Conservation (phyloP, 257 asterid genomes). For the Gentiana dahurica region DNA sequence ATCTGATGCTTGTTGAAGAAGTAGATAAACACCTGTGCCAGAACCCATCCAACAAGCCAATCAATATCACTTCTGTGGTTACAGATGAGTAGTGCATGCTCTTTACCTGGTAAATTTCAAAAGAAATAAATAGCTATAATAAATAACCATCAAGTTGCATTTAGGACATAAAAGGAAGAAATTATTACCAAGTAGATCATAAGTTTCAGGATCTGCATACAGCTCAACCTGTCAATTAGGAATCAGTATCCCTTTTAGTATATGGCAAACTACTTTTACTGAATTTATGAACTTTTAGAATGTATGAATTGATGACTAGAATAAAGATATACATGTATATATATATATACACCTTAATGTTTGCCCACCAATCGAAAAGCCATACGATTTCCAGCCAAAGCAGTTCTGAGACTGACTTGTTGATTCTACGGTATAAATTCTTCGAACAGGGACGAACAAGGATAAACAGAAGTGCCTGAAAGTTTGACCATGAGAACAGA, state of each 20-base stretch:
- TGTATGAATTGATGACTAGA: too few relatives aligned
- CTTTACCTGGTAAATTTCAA: conserved; percentile 46
- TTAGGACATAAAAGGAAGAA: background rate
- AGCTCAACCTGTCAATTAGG: conserved; percentile 48
- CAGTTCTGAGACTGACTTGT: conserved; percentile 50
- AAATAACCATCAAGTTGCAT: too few relatives aligned
- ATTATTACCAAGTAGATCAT: conserved; percentile 51
- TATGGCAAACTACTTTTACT: too few relatives aligned
- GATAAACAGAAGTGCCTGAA: conserved; percentile 51
- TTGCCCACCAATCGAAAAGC: conserved; percentile 97
- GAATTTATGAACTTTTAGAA: too few relatives aligned
- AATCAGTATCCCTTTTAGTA: background rate
- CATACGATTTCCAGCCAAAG: conserved; percentile 73
- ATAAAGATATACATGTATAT: background rate
- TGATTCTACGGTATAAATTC: conserved; percentile 51
- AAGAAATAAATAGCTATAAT: too few relatives aligned
- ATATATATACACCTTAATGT: conserved; percentile 48
- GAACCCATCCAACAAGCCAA: conserved; percentile 83
- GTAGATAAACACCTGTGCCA: conserved; percentile 55
- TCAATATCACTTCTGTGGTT: conserved; percentile 76
- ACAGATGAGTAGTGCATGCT: conserved; percentile 63
- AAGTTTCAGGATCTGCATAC: conserved; percentile 48
- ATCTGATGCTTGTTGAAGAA: conserved; percentile 3
- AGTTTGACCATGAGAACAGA: conserved; percentile 3
- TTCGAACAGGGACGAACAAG: conserved; percentile 60